Evolutionary conservation across 164 flowering plant genomes (phyloP).

Genomic region (Liquidambar formosana): DNA sequence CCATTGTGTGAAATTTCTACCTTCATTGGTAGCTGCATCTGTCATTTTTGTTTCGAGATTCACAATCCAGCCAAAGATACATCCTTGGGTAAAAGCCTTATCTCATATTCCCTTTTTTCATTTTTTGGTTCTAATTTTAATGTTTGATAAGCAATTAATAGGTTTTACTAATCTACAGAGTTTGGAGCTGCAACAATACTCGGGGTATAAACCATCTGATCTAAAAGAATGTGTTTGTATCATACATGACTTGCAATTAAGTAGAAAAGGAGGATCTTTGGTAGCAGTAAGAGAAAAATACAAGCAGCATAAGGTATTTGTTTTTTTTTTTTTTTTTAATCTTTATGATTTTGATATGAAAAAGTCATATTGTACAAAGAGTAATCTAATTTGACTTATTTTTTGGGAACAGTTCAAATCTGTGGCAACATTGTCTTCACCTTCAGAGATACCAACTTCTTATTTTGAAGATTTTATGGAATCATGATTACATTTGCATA

Average conservation of each 20-base stretch:
- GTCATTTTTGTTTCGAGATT: conserved; percentile 46
- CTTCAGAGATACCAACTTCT: conserved; percentile 30
- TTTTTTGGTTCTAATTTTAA: background rate
- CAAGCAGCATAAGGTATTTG: conserved; percentile 41
- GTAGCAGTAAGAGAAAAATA: conserved; percentile 44
- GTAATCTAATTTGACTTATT: background rate
- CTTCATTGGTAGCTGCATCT: conserved; percentile 77
- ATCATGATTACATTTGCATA: background rate
- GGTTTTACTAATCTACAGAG: conserved; percentile 16
- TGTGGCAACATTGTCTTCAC: conserved; percentile 37
- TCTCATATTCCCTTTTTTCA: background rate
- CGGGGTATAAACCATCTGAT: conserved; percentile 36
- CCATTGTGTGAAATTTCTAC: conserved; percentile 57
- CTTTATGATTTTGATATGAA: background rate
- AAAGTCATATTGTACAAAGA: background rate
- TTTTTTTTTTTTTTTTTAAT: background rate
- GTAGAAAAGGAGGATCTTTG: conserved; percentile 31
- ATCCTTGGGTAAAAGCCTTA: conserved; percentile 45
- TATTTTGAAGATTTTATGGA: conserved; percentile 30
- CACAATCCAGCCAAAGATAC: conserved; percentile 27
- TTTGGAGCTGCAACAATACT: conserved; percentile 20
- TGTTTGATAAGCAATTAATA: background rate
- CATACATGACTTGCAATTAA: conserved; percentile 33
- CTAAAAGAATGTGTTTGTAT: conserved; percentile 37
- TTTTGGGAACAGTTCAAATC: conserved; percentile 33